Evolutionary conservation across 2,329 filamentous ascomycete species (phyloP).

Genomic region (Claviceps lovelessii): DNA sequence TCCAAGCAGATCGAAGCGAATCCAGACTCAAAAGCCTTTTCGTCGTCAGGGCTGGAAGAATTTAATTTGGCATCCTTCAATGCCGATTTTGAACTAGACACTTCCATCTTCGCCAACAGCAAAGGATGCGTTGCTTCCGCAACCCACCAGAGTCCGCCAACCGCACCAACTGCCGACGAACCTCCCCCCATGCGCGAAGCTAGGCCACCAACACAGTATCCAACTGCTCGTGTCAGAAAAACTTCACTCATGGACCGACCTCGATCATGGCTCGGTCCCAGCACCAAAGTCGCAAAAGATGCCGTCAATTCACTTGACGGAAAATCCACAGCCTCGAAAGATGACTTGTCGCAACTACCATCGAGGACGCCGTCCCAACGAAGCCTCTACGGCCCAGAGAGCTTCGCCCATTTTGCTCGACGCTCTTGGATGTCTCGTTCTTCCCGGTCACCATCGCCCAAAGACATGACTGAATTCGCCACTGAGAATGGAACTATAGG

Average conservation of each 20-base stretch:
- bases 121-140: not conserved
- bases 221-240: slow-evolving; percentile 22
- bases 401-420: slow-evolving; percentile 24
- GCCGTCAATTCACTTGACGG: slow-evolving; percentile 8
- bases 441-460: slow-evolving; percentile 25
- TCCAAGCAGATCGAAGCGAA: not conserved
- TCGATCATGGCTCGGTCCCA: slow-evolving; percentile 35
- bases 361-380: slow-evolving; percentile 20
- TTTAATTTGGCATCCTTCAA: slow-evolving; percentile 42
- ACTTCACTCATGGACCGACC: slow-evolving; percentile 34
- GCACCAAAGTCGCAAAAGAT: slow-evolving; percentile 26
- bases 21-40: not conserved
- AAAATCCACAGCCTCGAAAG: not conserved
- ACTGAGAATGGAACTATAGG: slow-evolving; percentile 11
- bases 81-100: slow-evolving; percentile 33
- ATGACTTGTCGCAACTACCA: slow-evolving; percentile 1
- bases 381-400: slow-evolving; percentile 27
- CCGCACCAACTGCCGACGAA: not conserved
- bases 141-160: slow-evolving; percentile 5
- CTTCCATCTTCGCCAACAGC: slow-evolving; percentile 25
- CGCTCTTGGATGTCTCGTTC: slow-evolving; percentile 6
- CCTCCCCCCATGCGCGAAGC: not conserved
- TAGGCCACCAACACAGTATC: slow-evolving; percentile 6
- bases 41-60: slow-evolving; percentile 17
- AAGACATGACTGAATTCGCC: slow-evolving; percentile 16